Evolutionary conservation across 768 basidiomycete genomes (phyloP), one percentile per base, ranked within the genome.

Genomic region (Pleurotus ostreatus): DNA sequence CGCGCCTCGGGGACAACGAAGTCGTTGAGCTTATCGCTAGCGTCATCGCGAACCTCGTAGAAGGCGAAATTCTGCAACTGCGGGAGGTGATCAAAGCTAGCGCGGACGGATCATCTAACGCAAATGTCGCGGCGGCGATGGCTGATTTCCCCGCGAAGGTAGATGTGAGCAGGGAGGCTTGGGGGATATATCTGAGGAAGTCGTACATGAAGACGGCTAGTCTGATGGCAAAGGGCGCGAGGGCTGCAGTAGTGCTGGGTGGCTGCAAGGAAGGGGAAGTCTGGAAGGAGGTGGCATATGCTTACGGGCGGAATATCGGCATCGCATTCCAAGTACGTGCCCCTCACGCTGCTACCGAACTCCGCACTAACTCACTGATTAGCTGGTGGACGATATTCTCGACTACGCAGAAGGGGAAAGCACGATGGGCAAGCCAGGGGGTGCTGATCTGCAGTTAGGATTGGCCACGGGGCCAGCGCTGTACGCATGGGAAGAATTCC

Each of bases 351-450:
- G 38, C 52, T 57, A 46, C n/a, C 23, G 43, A 41, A 15, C 26
- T 5, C 30, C 7, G 30, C 20, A 2, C 22, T 34, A 38, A n/a
- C 34, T 20, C 18, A 7, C 20, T 15, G 49, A 49, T 40, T 41
- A 97, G 94, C 87, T 99, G 8, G 88, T 98, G 47, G 97, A 99
- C 67, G 97, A 99, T 66, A 82, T 94, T 37, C 76, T 99, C 2
- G 97, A 98, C 72, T 98, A 93, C 66, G 89, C 94, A 48, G 84
- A 89, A 0, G 87, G 86, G 9, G 79, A 83, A 4, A 71, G 76
- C 0, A 74, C 87, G 0, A 82, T 98, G 11, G 96, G 96, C 37
- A 98, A 98, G 74, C 97, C 97, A 0, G 85, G 87, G 0, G 91
- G 90, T 15, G 89, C 92, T 1, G 93, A 94, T 67, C 77, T 94